Conservation (phyloP, 805 yeast species). For the Metschnikowia proteae region DNA sequence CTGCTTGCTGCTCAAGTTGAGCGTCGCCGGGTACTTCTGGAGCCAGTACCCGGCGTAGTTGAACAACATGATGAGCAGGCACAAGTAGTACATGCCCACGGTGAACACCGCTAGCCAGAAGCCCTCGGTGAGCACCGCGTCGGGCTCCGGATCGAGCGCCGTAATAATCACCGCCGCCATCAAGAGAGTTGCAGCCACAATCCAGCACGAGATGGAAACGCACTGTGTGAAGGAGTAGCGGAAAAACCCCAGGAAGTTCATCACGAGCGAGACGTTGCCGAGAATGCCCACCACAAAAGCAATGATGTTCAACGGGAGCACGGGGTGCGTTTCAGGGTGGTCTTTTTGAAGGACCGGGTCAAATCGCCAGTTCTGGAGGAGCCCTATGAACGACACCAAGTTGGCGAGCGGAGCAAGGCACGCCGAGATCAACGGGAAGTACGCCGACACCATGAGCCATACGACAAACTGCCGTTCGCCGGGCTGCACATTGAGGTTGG, state of each 20-base stretch:
- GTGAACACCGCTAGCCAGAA: slow-evolving; percentile 78
- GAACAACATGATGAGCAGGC: slow-evolving; percentile 48
- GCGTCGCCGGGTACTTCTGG: slow-evolving; percentile 63
- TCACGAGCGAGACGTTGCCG: slow-evolving; percentile 64
- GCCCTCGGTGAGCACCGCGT: slow-evolving; percentile 47
- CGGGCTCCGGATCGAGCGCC: slow-evolving; percentile 12
- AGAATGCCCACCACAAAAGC: slow-evolving; percentile 61
- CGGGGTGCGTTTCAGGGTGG: slow-evolving; percentile 23
- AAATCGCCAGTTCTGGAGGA: slow-evolving; percentile 64
- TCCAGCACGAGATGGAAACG: slow-evolving; percentile 62
- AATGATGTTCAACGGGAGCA: slow-evolving; percentile 55
- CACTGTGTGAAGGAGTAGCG: slow-evolving; percentile 59
- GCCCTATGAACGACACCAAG: slow-evolving; percentile 66
- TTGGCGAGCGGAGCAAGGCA: slow-evolving; percentile 79
- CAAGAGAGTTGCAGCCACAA: slow-evolving; percentile 53
- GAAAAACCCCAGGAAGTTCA: slow-evolving; percentile 62
- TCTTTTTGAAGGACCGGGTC: slow-evolving; percentile 22
- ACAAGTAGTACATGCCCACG: slow-evolving; percentile 53
- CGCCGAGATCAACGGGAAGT: slow-evolving; percentile 72
- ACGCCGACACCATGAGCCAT: slow-evolving; percentile 68
- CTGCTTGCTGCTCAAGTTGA: slow-evolving; percentile 64
- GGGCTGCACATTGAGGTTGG: slow-evolving; percentile 31
- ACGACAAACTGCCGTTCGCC: slow-evolving; percentile 34
- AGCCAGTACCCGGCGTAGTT: slow-evolving; percentile 61
- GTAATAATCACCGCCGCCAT: slow-evolving; percentile 45